Conservation (phyloP, 805 yeast species). For the Sporopachydermia lactativora region DNA sequence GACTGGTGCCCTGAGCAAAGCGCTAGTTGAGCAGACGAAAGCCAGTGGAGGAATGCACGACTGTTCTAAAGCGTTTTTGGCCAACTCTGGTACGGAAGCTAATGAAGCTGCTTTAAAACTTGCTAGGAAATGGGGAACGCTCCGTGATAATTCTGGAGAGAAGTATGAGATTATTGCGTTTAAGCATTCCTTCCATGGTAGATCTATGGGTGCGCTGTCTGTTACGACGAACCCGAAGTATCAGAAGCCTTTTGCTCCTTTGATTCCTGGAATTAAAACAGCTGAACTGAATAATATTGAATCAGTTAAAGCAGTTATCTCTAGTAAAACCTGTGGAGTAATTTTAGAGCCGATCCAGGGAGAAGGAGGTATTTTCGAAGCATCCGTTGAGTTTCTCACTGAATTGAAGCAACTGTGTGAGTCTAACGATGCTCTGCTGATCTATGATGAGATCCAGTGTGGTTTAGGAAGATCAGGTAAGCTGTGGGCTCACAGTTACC, state of each 20-base stretch:
- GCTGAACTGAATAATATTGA: slow-evolving; percentile 49
- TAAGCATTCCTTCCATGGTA: slow-evolving; percentile 84
- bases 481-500: slow-evolving; percentile 79
- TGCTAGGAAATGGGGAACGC: slow-evolving; percentile 68
- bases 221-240: slow-evolving; percentile 91
- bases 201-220: slow-evolving; percentile 85
- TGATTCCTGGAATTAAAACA: slow-evolving; percentile 76
- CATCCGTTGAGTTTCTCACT: slow-evolving; percentile 46
- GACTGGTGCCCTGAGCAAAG: slow-evolving; percentile 65
- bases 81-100: slow-evolving; percentile 69
- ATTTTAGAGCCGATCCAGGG: slow-evolving; percentile 97
- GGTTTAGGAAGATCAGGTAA: slow-evolving; percentile 90
- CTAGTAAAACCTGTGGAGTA: slow-evolving; percentile 71
- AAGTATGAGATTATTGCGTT: slow-evolving; percentile 80
- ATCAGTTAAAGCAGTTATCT: slow-evolving; percentile 40
- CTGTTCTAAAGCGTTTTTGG: slow-evolving; percentile 61
- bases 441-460: slow-evolving; percentile 94
- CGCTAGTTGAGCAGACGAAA: slow-evolving; percentile 54
- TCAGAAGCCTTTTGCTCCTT: slow-evolving; percentile 80
- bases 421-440: slow-evolving; percentile 57
- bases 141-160: slow-evolving; percentile 23
- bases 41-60: slow-evolving; percentile 65
- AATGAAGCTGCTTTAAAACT: slow-evolving; percentile 70
- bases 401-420: slow-evolving; percentile 55
- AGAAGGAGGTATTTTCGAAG: slow-evolving; percentile 84